Base-by-base conservation (phyloP, 2,329 filamentous ascomycete species). In the Proliferodiscus dingleyae region DNA sequence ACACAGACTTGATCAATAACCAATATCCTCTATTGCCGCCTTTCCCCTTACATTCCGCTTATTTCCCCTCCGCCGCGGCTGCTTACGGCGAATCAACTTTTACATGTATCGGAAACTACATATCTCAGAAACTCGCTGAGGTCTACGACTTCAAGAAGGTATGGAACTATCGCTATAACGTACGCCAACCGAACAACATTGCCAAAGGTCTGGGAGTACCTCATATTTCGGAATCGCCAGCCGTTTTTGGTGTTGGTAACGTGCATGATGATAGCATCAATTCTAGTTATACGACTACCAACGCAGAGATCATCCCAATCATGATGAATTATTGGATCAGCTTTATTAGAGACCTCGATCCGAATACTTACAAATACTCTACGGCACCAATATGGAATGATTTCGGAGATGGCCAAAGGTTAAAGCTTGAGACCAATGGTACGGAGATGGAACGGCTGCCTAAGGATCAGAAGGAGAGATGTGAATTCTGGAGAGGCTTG, bases 131-230 rank as follows among this genome's bases (percentile, higher is more conserved):
- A 1, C 53, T 60, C 40, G 60, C 65, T 9, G 41, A 36, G 1
- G 58, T 58, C 16, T 46, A 51, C 4, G 55, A 67, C 41, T 64
- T 64, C 13, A 54, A 69, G 36, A 24, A 63, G 28, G 61, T 64
- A 1, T 75, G 71, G 68, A 68, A 69, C 36, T 75, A 75, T 50
- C 64, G 70, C 0, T 75, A 69, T 64, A 71, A 75, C 36, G 69
- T 75, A 2, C 66, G 63, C 10, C 59, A 65, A 10, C 61, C 65
- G 1, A 55, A 61, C 2, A 63, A 68, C 36, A 61, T 70, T 2
- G 63, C 61, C 2, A 40, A 44, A 0, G 66, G 64, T 0, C 47
- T 65, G 21, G 68, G 68, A 1, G 66, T 68, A 2, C 62, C 64
- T 1, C 68, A 70, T 49, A 60, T 63, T 1, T 63, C 53, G 38